A percentile compares a stretch with the other conserved stretches of the same genome.
These are phyloP conservation scores for Vitis cinerea DNA, from an alignment of 164 flowering plant species.

Conservation along the genomic window DNA sequence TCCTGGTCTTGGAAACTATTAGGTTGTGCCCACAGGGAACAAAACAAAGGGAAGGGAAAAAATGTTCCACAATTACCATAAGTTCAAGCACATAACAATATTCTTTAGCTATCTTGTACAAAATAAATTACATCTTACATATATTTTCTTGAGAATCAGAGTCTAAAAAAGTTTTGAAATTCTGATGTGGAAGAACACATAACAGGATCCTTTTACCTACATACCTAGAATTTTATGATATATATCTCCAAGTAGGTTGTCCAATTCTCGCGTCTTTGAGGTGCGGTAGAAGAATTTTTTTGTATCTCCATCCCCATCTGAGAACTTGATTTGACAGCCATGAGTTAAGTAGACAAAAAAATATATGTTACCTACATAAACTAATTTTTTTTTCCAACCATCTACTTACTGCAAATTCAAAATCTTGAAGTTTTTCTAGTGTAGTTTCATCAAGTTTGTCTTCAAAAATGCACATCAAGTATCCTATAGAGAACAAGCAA, in stretches of 20 bases:
- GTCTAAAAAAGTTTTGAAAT: too few species aligned
- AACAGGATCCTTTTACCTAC: neutral
- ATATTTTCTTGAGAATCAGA: neutral
- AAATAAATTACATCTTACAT: neutral
- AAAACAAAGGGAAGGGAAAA: too few species aligned
- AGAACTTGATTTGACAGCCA: constrained; percentile 45
- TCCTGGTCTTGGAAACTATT: neutral
- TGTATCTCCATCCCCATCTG: constrained; percentile 66
- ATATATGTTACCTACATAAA: neutral
- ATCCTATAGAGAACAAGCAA: constrained; percentile 48
- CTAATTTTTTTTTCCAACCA: constrained; percentile 2
- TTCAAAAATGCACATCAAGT: constrained; percentile 80
- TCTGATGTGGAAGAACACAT: neutral
- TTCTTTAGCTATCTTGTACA: neutral
- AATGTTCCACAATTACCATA: neutral
- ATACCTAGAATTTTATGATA: constrained; percentile 92
- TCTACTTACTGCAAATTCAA: constrained; percentile 79
- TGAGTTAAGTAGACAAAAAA: constrained; percentile 4
- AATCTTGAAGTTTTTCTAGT: constrained; percentile 58
- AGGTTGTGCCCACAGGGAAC: neutral
- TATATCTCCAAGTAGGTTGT: constrained; percentile 82
- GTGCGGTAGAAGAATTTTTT: constrained; percentile 78
- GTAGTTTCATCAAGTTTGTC: constrained; percentile 58
- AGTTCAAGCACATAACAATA: neutral
- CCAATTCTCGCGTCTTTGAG: constrained; percentile 85